These are phyloP conservation scores for Benincasa hispida DNA, from an alignment of 306 rosid genomes.

Conservation along the genomic window DNA sequence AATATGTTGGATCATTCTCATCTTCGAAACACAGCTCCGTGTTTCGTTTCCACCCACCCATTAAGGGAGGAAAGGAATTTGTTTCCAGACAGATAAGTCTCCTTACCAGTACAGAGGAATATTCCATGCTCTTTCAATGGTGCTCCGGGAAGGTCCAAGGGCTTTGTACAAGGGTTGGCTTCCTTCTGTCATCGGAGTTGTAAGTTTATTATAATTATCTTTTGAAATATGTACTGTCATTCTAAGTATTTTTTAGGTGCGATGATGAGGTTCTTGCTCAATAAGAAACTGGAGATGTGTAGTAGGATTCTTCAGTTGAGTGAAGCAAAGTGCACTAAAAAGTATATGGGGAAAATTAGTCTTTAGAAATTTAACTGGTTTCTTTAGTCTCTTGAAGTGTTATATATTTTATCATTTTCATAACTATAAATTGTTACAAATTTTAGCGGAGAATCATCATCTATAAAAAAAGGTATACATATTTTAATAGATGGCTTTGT, in stretches of 20 bases:
- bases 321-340: neutral
- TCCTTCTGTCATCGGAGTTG: conserved; percentile 99
- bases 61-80: no score
- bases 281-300: neutral
- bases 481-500: neutral
- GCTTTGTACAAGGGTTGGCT: conserved; percentile 98
- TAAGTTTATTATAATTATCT: conserved; percentile 39
- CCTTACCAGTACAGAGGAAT: conserved; percentile 97
- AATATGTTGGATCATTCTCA: no score
- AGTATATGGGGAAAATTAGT: neutral
- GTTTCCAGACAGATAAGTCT: conserved; percentile 71
- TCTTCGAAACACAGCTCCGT: no score
- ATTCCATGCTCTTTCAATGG: conserved; percentile 84
- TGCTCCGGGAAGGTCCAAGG: conserved; percentile 87
- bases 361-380: neutral
- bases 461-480: neutral
- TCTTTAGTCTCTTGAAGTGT: neutral
- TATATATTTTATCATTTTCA: neutral
- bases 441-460: neutral
- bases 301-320: neutral
- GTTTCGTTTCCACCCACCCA: no score
- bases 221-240: conserved; percentile 1
- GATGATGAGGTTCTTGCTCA: neutral
- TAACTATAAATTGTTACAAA: neutral
- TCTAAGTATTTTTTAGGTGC: neutral